Conservation (phyloP, 129 eudicot species). For the Flaveria brownii region DNA sequence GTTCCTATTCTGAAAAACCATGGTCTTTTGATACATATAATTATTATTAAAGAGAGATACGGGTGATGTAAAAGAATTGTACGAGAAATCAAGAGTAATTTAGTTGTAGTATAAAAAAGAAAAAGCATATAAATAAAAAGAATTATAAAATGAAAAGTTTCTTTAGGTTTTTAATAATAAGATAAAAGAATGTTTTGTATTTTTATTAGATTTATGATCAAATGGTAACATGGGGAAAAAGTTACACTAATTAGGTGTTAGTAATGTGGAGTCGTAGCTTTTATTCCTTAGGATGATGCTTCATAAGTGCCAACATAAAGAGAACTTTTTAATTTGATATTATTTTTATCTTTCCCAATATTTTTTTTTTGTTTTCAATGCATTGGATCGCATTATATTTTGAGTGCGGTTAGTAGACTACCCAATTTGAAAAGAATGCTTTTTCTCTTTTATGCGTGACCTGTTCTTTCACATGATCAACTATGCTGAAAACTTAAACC, state of each 20-base stretch:
- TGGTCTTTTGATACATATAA: too few relatives aligned
- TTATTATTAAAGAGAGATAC: too few relatives aligned
- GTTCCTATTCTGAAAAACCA: too few relatives aligned
- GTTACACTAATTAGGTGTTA: constrained; percentile 34
- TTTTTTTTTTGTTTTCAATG: constrained; percentile 25
- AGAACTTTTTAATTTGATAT: neutral
- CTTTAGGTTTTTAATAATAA: neutral
- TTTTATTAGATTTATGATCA: constrained; percentile 3
- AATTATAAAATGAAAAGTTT: neutral
- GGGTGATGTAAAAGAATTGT: too few relatives aligned
- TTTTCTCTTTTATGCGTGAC: too few relatives aligned
- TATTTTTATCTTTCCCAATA: constrained; percentile 22
- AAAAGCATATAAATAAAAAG: too few relatives aligned
- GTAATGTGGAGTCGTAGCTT: constrained; percentile 31
- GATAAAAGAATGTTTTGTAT: neutral
- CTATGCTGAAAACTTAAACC: too few relatives aligned
- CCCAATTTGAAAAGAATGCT: neutral
- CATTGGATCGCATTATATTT: constrained; percentile 37
- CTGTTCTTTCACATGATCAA: too few relatives aligned
- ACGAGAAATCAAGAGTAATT: too few relatives aligned
- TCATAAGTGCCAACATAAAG: constrained; percentile 41
- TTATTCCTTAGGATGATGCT: constrained; percentile 32
- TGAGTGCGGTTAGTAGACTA: constrained; percentile 12
- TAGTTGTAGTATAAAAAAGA: too few relatives aligned
- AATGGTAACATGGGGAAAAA: constrained; percentile 23